A percentile compares a stretch with the other conserved stretches of the same genome.
Conservation (phyloP, 495 filamentous ascomycete species). For the Xylaria acuta region DNA sequence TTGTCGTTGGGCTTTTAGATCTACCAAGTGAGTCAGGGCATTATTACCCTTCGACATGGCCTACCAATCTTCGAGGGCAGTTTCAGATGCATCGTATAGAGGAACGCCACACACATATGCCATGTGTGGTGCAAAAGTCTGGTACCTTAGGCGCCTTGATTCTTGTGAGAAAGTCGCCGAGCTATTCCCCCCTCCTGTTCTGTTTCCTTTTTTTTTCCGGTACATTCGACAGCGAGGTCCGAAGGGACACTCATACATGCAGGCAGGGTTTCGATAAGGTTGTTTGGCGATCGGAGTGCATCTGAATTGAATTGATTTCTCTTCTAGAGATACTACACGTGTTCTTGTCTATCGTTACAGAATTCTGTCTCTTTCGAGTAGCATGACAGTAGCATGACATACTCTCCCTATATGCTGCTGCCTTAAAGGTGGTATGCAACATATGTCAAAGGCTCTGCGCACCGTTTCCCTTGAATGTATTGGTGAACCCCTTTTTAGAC, state of each 20-base stretch:
- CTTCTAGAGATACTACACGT: conserved; percentile 27
- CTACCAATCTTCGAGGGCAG: conserved; percentile 31
- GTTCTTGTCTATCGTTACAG: background rate
- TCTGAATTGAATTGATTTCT: conserved; percentile 51
- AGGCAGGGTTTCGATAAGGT: conserved; percentile 53
- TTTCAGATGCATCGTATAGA: conserved; percentile 28
- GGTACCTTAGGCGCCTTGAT: conserved; percentile 19
- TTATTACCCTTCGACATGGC: conserved; percentile 26
- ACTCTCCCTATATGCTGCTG: background rate
- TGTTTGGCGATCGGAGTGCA: conserved; percentile 54
- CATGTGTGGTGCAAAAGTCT: conserved; percentile 27
- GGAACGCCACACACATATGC: conserved; percentile 14
- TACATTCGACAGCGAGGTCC: conserved; percentile 44
- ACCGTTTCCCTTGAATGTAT: conserved; percentile 20
- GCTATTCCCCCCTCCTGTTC: conserved; percentile 30
- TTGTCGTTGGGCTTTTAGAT: conserved; percentile 30
- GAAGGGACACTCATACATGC: conserved; percentile 47
- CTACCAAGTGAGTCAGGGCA: conserved; percentile 30
- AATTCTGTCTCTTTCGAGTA: conserved; percentile 12
- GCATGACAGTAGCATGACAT: conserved; percentile 11
- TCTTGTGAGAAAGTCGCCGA: conserved; percentile 7
- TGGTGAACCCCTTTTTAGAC: conserved; percentile 10
- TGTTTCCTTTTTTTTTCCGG: conserved; percentile 48
- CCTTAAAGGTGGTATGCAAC: conserved; percentile 1
- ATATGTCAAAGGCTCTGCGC: background rate